phyloP scores from a whole-genome alignment of 805 yeast genomes.

The Candida odintsovae region DNA sequence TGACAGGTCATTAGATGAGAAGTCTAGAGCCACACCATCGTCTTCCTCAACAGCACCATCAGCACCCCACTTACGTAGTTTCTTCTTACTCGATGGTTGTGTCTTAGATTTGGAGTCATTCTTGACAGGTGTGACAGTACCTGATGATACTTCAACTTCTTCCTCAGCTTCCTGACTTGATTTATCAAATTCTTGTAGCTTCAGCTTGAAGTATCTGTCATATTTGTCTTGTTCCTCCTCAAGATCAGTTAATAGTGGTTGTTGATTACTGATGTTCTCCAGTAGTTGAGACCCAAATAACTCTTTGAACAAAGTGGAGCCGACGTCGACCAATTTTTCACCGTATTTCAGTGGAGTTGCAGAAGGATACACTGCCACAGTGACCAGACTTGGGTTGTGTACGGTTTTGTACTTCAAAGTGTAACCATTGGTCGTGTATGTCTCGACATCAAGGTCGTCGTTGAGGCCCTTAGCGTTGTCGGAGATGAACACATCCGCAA shows the following conservation, averaged over 20 bases:
- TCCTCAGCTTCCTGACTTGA: slow-evolving; percentile 8
- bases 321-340: slow-evolving; percentile 28
- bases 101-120: slow-evolving; percentile 13
- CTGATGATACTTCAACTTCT: slow-evolving; percentile 8
- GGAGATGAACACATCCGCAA: slow-evolving; percentile 43
- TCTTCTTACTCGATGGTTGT: slow-evolving; percentile 28
- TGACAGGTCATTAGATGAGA: slow-evolving; percentile 34
- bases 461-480: slow-evolving; percentile 23
- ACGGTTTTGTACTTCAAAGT: slow-evolving; percentile 39
- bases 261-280: slow-evolving; percentile 24
- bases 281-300: slow-evolving; percentile 23
- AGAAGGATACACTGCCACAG: slow-evolving; percentile 38
- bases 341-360: slow-evolving; percentile 29
- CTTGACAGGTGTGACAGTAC: slow-evolving; percentile 6
- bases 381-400: slow-evolving; percentile 38
- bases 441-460: slow-evolving; percentile 21
- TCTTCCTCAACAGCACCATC: slow-evolving; percentile 51
- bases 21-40: slow-evolving; percentile 44
- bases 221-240: slow-evolving; percentile 33
- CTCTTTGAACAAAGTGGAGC: slow-evolving; percentile 26
- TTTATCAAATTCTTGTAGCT: slow-evolving; percentile 25
- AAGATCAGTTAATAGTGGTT: slow-evolving; percentile 24
- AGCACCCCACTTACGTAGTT: slow-evolving; percentile 59
- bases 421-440: slow-evolving; percentile 32
- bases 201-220: slow-evolving; percentile 31